Percentiles rank a stretch among this genome's conserved stretches.
Evolutionary conservation across 228 moss, liverwort and hornwort genomes (phyloP).

Genomic region (Sphagnum fallax): DNA sequence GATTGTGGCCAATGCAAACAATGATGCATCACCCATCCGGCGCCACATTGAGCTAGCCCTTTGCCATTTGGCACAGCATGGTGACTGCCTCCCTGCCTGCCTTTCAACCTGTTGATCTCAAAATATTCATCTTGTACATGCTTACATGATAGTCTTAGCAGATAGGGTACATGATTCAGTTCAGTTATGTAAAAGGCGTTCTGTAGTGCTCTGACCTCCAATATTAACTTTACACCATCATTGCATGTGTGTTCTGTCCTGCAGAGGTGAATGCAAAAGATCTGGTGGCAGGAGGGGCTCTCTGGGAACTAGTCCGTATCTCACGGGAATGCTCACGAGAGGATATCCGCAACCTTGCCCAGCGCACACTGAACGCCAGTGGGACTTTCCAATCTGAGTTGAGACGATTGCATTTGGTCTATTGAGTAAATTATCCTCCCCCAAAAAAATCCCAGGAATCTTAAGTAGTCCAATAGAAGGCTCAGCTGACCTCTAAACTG

Average conservation of each 20-base stretch:
- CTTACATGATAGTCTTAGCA: too few species aligned
- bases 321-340: slow-evolving; percentile 93
- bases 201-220: too few species aligned
- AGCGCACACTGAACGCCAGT: slow-evolving; percentile 83
- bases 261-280: slow-evolving; percentile 95
- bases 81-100: slow-evolving; percentile 19
- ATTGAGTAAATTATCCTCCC: slow-evolving; percentile 17
- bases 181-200: too few species aligned
- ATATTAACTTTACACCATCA: too few species aligned
- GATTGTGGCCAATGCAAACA: slow-evolving; percentile 98
- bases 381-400: slow-evolving; percentile 85
- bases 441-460: not conserved
- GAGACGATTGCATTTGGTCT: slow-evolving; percentile 78
- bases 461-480: slow-evolving; percentile 10
- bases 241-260: not conserved
- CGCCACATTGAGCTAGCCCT: slow-evolving; percentile 95
- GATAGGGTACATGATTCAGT: too few species aligned
- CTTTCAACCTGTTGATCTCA: not conserved
- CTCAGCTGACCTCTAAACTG: slow-evolving; percentile 6
- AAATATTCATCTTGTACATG: too few species aligned
- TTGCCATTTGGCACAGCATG: slow-evolving; percentile 96
- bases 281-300: slow-evolving; percentile 81
- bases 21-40: slow-evolving; percentile 90
- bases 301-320: slow-evolving; percentile 90
- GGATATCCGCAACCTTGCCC: slow-evolving; percentile 91